phyloP scores from a whole-genome alignment of 1,139 yeast species.

The Magnusiomyces sp. region DNA sequence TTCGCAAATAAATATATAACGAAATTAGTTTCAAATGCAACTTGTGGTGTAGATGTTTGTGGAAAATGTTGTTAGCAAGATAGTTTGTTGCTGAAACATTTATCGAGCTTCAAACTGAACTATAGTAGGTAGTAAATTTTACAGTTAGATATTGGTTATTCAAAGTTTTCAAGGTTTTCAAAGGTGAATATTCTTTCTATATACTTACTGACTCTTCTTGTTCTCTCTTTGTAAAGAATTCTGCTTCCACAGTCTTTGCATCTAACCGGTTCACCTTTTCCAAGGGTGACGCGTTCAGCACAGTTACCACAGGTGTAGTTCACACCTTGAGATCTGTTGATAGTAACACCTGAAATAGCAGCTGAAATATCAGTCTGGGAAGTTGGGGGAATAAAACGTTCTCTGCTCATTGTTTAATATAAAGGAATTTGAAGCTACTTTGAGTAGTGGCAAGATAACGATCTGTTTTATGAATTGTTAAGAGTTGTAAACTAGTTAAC shows the following conservation, averaged over 20 bases:
- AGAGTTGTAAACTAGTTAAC: no score
- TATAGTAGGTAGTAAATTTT: slow-evolving; percentile 14
- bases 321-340: slow-evolving; percentile 76
- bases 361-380: slow-evolving; percentile 53
- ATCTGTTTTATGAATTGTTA: no score
- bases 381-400: slow-evolving; percentile 86
- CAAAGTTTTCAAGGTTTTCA: neutral
- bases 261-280: slow-evolving; percentile 93
- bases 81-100: slow-evolving; percentile 11
- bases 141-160: neutral
- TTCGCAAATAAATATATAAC: no score
- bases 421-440: neutral
- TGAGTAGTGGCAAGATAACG: no score
- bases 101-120: slow-evolving; percentile 63
- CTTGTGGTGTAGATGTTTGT: no score
- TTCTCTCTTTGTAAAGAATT: slow-evolving; percentile 92
- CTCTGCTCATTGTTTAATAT: slow-evolving; percentile 42
- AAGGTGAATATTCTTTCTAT: no score
- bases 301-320: slow-evolving; percentile 95
- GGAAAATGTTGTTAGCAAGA: neutral
- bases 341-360: slow-evolving; percentile 60
- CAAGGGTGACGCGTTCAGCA: slow-evolving; percentile 78
- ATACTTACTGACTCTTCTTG: slow-evolving; percentile 79
- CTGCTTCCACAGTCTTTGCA: slow-evolving; percentile 99
- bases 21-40: no score